phyloP scores from a whole-genome alignment of 345 rosid genomes.

The Conringia planisiliqua region DNA sequence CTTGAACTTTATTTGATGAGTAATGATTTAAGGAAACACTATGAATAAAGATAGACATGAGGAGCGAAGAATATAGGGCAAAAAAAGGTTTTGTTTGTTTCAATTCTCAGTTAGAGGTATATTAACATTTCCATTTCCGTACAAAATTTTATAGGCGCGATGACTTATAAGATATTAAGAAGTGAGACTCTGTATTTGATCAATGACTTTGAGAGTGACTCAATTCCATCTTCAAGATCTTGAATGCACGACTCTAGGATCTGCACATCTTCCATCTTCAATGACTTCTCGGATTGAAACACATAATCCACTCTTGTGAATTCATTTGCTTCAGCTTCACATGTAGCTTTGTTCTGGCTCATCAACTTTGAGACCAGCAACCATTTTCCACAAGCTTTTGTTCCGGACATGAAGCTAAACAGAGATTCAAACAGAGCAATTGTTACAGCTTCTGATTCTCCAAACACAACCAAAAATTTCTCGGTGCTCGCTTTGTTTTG shows the following conservation, averaged over 20 bases:
- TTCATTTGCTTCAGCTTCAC: constrained; percentile 36
- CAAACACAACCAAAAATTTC: constrained; percentile 23
- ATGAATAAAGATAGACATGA: not conserved
- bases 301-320: constrained; percentile 32
- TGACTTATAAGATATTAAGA: constrained; percentile 35
- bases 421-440: constrained; percentile 35
- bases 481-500: constrained; percentile 15
- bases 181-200: constrained; percentile 42
- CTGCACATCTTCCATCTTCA: constrained; percentile 23
- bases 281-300: constrained; percentile 15
- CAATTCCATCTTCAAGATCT: constrained; percentile 46
- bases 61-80: not conserved
- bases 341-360: constrained; percentile 26
- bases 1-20: not conserved
- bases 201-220: constrained; percentile 35
- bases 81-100: not conserved
- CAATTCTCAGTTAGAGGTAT: not conserved
- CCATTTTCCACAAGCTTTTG: constrained; percentile 29
- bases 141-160: constrained; percentile 11
- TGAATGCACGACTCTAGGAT: constrained; percentile 37
- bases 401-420: constrained; percentile 35
- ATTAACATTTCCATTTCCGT: not conserved
- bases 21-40: not conserved
- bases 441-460: constrained; percentile 36
- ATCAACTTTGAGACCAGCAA: constrained; percentile 34